Conservation (phyloP, 1,139 yeast genomes). For the Pichia sp. region DNA sequence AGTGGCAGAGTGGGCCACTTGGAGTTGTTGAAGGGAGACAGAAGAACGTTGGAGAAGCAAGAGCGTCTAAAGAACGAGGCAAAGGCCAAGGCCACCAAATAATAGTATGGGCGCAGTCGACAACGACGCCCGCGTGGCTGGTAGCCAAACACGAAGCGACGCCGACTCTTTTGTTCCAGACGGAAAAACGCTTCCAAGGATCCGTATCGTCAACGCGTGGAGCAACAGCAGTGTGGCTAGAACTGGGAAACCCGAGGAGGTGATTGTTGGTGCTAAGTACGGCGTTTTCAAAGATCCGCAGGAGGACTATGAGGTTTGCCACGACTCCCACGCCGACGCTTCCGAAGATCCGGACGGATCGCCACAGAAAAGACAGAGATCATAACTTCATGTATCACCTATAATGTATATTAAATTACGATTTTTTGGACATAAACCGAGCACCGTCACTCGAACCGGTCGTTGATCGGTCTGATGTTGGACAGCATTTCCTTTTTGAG, state of each 20-base stretch:
- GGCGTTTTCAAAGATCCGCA: not conserved
- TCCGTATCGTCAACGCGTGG: constrained; percentile 10
- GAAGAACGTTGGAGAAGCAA: constrained; percentile 70
- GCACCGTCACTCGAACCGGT: constrained; percentile 20
- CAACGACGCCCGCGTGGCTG: too few relatives aligned
- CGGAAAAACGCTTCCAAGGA: not conserved
- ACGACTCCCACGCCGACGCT: not conserved
- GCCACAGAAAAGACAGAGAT: not conserved
- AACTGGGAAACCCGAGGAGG: not conserved
- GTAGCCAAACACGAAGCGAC: too few relatives aligned
- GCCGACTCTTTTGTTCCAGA: not conserved
- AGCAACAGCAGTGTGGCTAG: constrained; percentile 4
- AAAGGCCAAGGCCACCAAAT: not conserved
- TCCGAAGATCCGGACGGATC: not conserved
- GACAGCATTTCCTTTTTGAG: constrained; percentile 23
- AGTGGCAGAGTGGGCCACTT: constrained; percentile 94
- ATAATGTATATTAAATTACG: not conserved
- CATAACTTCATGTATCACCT: not conserved
- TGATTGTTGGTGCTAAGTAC: constrained; percentile 4
- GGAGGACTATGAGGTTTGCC: constrained; percentile 1
- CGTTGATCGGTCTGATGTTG: constrained; percentile 16
- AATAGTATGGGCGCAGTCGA: too few relatives aligned
- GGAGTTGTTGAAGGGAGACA: constrained; percentile 86
- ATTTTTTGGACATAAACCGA: not conserved
- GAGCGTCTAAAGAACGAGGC: constrained; percentile 26